Evolutionary conservation across 257 asterid species (phyloP).

Genomic region (Mentha longifolia): DNA sequence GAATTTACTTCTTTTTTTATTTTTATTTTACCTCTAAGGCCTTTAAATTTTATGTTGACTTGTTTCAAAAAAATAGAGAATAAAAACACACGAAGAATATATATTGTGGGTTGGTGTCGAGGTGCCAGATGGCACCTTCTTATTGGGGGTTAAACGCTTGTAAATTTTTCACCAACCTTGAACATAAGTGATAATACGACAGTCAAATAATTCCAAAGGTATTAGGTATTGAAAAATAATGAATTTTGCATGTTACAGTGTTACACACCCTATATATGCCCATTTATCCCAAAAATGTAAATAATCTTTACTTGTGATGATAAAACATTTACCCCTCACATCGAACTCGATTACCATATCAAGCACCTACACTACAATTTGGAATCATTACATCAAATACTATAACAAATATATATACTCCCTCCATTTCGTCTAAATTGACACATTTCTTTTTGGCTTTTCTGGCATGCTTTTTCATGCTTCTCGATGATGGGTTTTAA

Average conservation of each 20-base stretch:
- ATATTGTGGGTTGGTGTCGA: not conserved
- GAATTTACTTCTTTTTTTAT: no score
- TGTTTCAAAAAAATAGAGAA: no score
- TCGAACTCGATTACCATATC: not conserved
- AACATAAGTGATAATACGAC: not conserved
- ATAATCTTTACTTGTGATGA: not conserved
- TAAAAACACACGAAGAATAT: not conserved
- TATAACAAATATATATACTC: no score
- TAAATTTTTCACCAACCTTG: slow-evolving; percentile 1
- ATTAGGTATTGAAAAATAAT: slow-evolving; percentile 33
- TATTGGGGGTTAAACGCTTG: slow-evolving; percentile 1
- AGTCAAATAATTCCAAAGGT: slow-evolving; percentile 25
- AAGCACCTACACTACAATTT: not conserved
- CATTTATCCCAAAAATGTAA: not conserved
- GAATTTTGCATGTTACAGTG: not conserved
- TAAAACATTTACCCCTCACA: no score
- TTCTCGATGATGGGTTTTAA: no score
- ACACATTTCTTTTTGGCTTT: no score
- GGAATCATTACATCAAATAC: not conserved
- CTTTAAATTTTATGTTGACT: no score
- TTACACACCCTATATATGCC: not conserved
- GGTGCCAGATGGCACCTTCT: slow-evolving; percentile 10
- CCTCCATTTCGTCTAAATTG: no score
- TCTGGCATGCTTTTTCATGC: no score
- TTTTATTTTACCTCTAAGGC: no score